Base-by-base conservation (phyloP, 169 alveolate genomes). In the Plasmodium chabaudi region DNA sequence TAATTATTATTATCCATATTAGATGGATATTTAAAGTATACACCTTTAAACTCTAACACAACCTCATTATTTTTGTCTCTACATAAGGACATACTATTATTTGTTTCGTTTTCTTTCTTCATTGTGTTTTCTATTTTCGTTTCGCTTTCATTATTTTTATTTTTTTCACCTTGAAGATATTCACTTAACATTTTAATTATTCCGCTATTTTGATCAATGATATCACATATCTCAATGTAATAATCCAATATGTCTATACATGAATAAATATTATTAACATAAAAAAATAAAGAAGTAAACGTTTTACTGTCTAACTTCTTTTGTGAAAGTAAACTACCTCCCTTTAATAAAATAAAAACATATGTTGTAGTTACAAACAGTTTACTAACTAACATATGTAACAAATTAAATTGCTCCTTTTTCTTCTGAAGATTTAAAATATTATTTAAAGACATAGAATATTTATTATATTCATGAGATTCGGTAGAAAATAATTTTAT, bases 251-350 rank as follows among this genome's bases (percentile, higher is more conserved):
- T 75, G 21, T 75, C 74, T 1, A 75, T 63, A 53, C 55, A 75
- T 0, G 88, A 75, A 67, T 75, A 75, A 5, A 75, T 75, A 63
- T 75, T 75, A 21, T 75, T 75, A 15, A 75, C 61, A 21, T 75
- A 75, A 49, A 75, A 75, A 44, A 75, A 75, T 10, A 75, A 75
- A 17, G 88, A 75, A 17, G 88, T 75, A 21, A 75, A 75, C 12
- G 56, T 47, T 12, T 49, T 49, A 9, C 34, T 63, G 60, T 75
- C 88, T 6, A 75, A 61, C 44, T 75, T 42, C 1, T 75, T 75
- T 5, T 56, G 39, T 27, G 47, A 46, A 23, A 75, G n/a, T 19
- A 75, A 44, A 0, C 2, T 3, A 49, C 47, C 53, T 12, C 88
- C 88, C 27, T 63, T 60, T 9, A 63, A 9, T 10, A 75, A 19